A percentile compares a stretch with the other conserved stretches of the same genome.
These are phyloP conservation scores for Cadophora gregata DNA, from an alignment of 2,329 filamentous ascomycete species.

Conservation along the genomic window DNA sequence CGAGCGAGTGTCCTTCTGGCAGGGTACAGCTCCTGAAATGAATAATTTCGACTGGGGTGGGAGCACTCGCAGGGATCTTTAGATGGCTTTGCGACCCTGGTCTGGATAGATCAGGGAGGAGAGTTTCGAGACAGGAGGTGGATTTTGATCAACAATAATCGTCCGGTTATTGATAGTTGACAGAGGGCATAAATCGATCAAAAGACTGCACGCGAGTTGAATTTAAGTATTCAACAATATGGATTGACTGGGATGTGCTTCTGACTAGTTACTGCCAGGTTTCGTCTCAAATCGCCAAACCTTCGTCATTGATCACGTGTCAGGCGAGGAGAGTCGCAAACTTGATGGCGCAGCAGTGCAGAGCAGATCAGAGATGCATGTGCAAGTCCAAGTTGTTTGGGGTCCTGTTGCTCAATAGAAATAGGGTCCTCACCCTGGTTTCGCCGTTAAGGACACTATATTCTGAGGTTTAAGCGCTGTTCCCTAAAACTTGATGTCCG, in stretches of 20 bases:
- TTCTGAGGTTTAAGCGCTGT: too few relatives aligned
- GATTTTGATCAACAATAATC: not conserved
- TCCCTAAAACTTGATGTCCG: too few relatives aligned
- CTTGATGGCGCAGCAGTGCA: conserved; percentile 1
- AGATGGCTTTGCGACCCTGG: conserved; percentile 16
- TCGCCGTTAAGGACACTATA: too few relatives aligned
- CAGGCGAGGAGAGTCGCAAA: not conserved
- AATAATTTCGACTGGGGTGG: conserved; percentile 14
- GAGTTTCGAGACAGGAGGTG: conserved; percentile 2
- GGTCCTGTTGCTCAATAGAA: not conserved
- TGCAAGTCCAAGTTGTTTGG: not conserved
- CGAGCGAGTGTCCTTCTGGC: not conserved
- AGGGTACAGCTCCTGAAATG: conserved; percentile 14
- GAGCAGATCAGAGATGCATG: not conserved
- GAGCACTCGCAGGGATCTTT: conserved; percentile 14
- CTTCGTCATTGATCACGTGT: conserved; percentile 12
- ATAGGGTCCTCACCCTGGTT: too few relatives aligned
- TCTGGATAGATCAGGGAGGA: conserved; percentile 5
- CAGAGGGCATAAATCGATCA: not conserved
- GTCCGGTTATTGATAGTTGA: not conserved
- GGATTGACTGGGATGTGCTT: conserved; percentile 5
- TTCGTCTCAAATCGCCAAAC: conserved; percentile 7
- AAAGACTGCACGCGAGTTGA: not conserved
- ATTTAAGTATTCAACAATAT: conserved; percentile 10
- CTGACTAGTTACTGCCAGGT: conserved; percentile 7